Evolutionary conservation across 345 rosid species (phyloP), one percentile per base, ranked within the genome.

Genomic region (Acer negundo): DNA sequence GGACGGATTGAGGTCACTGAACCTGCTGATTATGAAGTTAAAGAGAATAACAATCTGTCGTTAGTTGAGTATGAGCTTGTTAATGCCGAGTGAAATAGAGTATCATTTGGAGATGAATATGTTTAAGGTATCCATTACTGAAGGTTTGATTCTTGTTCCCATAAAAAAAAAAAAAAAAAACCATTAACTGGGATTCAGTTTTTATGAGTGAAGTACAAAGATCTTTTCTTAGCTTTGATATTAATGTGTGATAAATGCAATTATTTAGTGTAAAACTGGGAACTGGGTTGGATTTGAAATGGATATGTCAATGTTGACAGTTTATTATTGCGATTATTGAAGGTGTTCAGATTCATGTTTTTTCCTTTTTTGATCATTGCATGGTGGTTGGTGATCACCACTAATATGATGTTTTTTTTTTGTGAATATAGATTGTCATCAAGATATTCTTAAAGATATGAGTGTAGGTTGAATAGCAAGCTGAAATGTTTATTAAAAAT

Each of bases 61-160:
- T 84, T 90, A 62, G 93, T 93, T 19, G 99, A 95, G 73, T 93
- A 95, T 69, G 99, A 95, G 77, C 87, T 95, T 40, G 94, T 95
- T 53, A 93, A 85, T 68, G 98, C 93, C 67, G 76, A 85, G 87
- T 87, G 86, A 89, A 80, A n/a, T n/a, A n/a, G 69, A 44, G 19
- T 71, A 70, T 79, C 17, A 24, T 35, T 4, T 35, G 38, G 38
- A 4, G 38, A 35, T 35, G 38, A 83, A 86, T 81, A 82, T 72
- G 17, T 72, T 76, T 67, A 22, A 24, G 72, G 71, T 74, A 61
- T 44, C 12, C 19, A 10, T 69, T 55, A 35, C 10, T 23, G 10
- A 24, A 63, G 81, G 79, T 49, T 80, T 73, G 81, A 73, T 83
- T 80, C 44, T 78, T 76, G 71, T 78, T 82, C 67, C 61, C 61